Conservation (phyloP, 305 asterid genomes). For the Plantago coronopus region DNA sequence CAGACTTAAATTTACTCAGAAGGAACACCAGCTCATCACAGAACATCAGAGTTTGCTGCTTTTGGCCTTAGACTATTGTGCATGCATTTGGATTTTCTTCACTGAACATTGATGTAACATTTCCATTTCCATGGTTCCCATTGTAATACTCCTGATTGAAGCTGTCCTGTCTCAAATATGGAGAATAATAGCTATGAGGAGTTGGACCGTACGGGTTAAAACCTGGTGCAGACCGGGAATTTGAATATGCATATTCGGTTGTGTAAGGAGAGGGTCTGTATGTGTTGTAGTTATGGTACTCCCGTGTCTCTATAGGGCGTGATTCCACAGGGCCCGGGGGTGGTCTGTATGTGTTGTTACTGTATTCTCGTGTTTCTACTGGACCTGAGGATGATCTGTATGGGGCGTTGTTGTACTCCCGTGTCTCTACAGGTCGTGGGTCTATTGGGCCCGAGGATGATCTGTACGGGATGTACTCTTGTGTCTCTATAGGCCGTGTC, state of each 20-base stretch:
- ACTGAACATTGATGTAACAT: constrained; percentile 64
- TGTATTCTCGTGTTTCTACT: background rate
- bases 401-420: background rate
- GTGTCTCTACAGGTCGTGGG: background rate
- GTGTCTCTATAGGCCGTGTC: background rate
- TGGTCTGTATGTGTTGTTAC: background rate
- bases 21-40: background rate
- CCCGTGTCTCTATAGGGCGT: no score
- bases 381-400: background rate
- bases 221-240: constrained; percentile 33
- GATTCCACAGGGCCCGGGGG: no score
- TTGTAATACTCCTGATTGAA: constrained; percentile 43
- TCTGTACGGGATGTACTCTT: background rate
- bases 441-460: background rate
- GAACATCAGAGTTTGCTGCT: constrained; percentile 10
- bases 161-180: constrained; percentile 41
- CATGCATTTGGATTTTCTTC: constrained; percentile 85
- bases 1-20: background rate
- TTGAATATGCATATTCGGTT: constrained; percentile 54
- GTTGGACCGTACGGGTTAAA: constrained; percentile 30
- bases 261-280: constrained; percentile 60
- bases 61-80: constrained; percentile 41
- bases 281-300: constrained; percentile 38
- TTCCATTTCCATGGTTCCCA: constrained; percentile 43
- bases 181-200: constrained; percentile 37